Conservation (phyloP, 208 protist genomes). For the Leishmania guyanensis region DNA sequence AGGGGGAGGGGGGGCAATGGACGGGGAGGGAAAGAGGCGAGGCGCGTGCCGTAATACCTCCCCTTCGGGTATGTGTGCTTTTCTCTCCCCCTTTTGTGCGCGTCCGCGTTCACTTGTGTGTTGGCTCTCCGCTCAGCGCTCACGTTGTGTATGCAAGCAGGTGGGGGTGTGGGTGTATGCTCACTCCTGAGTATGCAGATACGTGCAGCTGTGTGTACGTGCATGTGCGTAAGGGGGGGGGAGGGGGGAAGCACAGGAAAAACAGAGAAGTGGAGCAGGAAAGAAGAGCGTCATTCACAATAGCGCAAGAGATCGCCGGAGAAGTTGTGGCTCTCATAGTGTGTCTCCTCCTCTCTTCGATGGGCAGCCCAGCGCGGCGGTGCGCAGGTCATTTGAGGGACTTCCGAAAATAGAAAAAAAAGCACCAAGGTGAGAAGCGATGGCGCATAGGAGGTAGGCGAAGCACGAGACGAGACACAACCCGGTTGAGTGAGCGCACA, state of each 20-base stretch:
- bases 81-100: not conserved
- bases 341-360: not conserved
- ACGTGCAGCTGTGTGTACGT: not conserved
- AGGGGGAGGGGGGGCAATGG: too few relatives aligned
- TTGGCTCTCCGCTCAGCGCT: not conserved
- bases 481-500: not conserved
- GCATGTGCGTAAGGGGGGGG: not conserved
- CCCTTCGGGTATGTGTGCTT: not conserved
- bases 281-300: not conserved
- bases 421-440: not conserved
- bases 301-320: not conserved
- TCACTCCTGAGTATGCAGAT: not conserved
- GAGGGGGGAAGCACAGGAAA: not conserved
- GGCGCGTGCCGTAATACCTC: not conserved
- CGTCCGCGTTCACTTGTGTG: not conserved
- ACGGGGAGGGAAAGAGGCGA: not conserved
- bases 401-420: not conserved
- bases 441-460: not conserved
- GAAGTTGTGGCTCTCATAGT: not conserved
- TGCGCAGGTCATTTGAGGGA: not conserved
- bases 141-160: not conserved
- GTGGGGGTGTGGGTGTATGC: not conserved
- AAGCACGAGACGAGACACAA: not conserved
- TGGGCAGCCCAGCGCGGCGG: not conserved
- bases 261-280: not conserved